Percentiles rank a stretch among this genome's conserved stretches.
Conservation (phyloP, 2,329 filamentous ascomycete genomes). For the Blumeria hordei region DNA sequence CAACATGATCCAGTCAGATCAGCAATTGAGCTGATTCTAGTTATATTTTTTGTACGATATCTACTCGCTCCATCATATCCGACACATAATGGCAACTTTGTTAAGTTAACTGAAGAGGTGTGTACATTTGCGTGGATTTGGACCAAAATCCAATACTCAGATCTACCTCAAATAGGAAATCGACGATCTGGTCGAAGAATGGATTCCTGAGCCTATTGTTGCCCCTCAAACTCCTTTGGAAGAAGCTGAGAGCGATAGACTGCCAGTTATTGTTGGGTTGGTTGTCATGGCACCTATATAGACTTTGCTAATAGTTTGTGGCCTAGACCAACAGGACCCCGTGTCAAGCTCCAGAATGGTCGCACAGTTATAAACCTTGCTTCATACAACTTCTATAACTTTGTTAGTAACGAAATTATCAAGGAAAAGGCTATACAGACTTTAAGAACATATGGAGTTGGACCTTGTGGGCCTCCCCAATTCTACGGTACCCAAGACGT, state of each 20-base stretch:
- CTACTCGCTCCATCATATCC: constrained; percentile 79
- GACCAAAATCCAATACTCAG: neutral
- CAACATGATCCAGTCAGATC: constrained; percentile 91
- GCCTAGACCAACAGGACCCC: constrained; percentile 60
- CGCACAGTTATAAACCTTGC: constrained; percentile 83
- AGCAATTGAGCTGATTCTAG: constrained; percentile 75
- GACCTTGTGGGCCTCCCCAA: constrained; percentile 84
- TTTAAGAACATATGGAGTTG: constrained; percentile 83
- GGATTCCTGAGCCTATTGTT: constrained; percentile 84
- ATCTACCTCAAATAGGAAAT: constrained; percentile 37
- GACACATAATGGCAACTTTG: constrained; percentile 70
- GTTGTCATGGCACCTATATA: constrained; percentile 1
- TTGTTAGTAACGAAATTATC: constrained; percentile 73
- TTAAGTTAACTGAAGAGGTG: constrained; percentile 65
- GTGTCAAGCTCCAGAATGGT: constrained; percentile 68
- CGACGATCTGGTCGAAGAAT: constrained; percentile 88
- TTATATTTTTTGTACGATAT: constrained; percentile 90
- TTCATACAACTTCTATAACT: constrained; percentile 95
- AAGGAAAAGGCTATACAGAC: constrained; percentile 91
- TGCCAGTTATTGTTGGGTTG: constrained; percentile 74
- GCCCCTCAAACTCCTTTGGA: constrained; percentile 49
- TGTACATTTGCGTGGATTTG: constrained; percentile 3
- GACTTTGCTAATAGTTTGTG: neutral
- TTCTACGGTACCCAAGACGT: constrained; percentile 98
- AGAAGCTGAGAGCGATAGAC: constrained; percentile 57